phyloP scores from a whole-genome alignment of 139 green algal species.

The Ettlia oleoabundans region DNA sequence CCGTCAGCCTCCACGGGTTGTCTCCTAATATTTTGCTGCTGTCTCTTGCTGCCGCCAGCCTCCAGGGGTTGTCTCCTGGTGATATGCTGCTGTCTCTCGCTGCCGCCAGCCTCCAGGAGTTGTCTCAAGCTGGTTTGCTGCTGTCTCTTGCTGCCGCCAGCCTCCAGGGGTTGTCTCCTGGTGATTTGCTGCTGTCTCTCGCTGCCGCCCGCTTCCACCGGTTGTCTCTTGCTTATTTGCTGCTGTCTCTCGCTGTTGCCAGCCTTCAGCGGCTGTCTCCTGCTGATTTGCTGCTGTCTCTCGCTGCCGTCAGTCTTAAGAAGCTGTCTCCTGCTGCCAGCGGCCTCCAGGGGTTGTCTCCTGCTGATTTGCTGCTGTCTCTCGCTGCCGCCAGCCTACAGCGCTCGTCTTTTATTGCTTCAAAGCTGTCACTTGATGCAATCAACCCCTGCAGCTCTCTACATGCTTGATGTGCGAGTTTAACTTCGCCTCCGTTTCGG shows the following conservation, averaged over 20 bases:
- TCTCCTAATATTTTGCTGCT: no score
- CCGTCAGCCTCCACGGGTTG: no score
- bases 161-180: neutral
- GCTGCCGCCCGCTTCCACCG: neutral
- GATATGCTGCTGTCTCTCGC: no score
- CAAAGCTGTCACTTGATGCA: no score
- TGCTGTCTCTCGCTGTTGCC: neutral
- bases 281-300: neutral
- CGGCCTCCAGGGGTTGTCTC: no score
- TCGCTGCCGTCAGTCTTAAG: neutral
- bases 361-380: neutral
- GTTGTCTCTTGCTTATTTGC: neutral
- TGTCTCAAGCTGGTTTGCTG: neutral
- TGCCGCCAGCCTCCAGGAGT: no score
- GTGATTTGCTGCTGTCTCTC: neutral
- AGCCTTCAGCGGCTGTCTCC: neutral
- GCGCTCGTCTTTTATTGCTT: no score
- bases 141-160: neutral
- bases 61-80: no score
- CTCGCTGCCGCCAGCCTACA: neutral
- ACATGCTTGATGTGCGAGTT: no score
- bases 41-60: no score
- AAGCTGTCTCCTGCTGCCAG: neutral
- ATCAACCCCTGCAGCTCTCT: no score
- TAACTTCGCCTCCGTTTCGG: no score